Base-by-base conservation (phyloP, 306 rosid genomes). In the Boehmeria nivea region DNA sequence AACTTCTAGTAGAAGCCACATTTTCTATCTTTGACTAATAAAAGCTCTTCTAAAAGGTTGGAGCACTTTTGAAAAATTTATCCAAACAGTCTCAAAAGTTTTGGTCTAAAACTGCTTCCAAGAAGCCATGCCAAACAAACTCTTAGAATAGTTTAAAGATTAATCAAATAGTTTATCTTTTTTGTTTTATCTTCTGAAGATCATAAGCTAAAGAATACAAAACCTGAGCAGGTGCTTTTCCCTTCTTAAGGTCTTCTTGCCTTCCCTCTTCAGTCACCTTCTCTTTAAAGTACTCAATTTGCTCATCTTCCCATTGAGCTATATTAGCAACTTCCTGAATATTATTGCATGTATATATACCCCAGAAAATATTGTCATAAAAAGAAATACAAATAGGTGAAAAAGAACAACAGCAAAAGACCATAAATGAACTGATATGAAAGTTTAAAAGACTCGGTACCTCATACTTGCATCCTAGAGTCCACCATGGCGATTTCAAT, bases 231-330 rank as follows among this genome's bases (percentile, higher is more conserved):
- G 84, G 90, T n/a, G 74, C 88, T 72, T 86, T 86, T 58, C 95
- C 95, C 78, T 83, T 90, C 44, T 78, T 78, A 46, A 86, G 69
- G 76, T 90, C 97, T 51, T 73, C 94, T 72, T 59, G 86, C 71
- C 83, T 80, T 80, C 97, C 97, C 78, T 86, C 94, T 63, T 76
- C 91, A 1, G 94, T 73, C 61, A 90, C 90, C 68, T 73, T 91
- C 76, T 87, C 98, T 65, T 82, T 86, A 36, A 87, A 57, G 71
- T 82, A 90, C 80, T 90, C 91, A 64, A 90, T 84, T 83, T 87
- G 98, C 51, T 90, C 98, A 74, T 90, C 98, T 2, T 84, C 86
- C 98, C 98, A 90, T 69, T 87, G 81, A 12, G 95, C 98, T 31
- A 90, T 78, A 56, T 67, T 72, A 45, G 95, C 98, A 49, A 87